These are phyloP conservation scores for Hemileia vastatrix DNA, from an alignment of 1,284 basidiomycete genomes.

Conservation along the genomic window DNA sequence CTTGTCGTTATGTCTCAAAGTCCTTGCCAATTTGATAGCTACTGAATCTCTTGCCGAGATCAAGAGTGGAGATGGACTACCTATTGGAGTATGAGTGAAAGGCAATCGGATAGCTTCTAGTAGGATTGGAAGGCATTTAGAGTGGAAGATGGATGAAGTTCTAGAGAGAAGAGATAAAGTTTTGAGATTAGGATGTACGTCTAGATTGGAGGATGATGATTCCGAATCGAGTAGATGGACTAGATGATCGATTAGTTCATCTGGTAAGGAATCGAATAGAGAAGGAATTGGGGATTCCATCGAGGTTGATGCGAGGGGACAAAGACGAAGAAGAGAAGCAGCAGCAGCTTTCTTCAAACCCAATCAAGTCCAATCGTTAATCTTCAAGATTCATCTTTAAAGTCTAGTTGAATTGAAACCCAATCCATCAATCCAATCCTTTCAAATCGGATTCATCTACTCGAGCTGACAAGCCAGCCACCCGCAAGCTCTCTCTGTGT, in stretches of 20 bases:
- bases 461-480: too few relatives aligned
- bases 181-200: background rate
- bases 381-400: too few relatives aligned
- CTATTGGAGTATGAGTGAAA: background rate
- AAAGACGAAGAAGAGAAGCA: too few relatives aligned
- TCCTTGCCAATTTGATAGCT: background rate
- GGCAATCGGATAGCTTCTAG: background rate
- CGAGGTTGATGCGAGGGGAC: too few relatives aligned
- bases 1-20: background rate
- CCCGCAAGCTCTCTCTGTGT: too few relatives aligned
- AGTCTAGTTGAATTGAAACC: too few relatives aligned
- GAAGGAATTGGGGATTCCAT: background rate
- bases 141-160: background rate
- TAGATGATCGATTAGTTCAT: background rate
- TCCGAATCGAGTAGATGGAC: background rate
- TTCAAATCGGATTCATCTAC: too few relatives aligned
- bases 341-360: too few relatives aligned
- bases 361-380: too few relatives aligned
- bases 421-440: too few relatives aligned
- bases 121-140: background rate
- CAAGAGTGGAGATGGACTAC: background rate
- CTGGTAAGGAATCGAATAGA: background rate
- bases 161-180: background rate
- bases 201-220: background rate
- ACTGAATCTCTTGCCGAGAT: background rate